Evolutionary conservation across 805 yeast genomes (phyloP).

Genomic region (Zygoascus biomembranicola): DNA sequence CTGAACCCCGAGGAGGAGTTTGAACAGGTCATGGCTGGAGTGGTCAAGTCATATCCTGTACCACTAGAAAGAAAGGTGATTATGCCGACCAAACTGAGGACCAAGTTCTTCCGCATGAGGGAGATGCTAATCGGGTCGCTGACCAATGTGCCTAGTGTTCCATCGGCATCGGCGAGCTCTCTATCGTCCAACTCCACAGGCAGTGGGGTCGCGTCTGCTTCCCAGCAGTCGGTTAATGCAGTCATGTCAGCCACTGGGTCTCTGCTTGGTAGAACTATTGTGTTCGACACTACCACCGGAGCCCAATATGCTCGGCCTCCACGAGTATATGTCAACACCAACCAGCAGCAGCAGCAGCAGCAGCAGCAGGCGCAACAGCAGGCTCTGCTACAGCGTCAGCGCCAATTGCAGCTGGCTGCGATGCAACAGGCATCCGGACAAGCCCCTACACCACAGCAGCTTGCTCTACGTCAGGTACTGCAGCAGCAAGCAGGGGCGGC

Average conservation of each 20-base stretch:
- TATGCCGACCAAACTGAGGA: slow-evolving; percentile 60
- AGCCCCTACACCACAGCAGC: neutral
- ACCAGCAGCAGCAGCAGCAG: neutral
- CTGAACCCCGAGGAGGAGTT: slow-evolving; percentile 86
- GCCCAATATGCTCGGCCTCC: slow-evolving; percentile 26
- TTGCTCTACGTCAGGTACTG: neutral
- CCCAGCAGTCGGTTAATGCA: slow-evolving; percentile 13
- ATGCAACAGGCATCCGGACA: neutral
- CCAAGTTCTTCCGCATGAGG: slow-evolving; percentile 67
- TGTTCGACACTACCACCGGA: slow-evolving; percentile 23
- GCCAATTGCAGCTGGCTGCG: neutral
- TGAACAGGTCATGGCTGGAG: slow-evolving; percentile 79
- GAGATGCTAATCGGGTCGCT: slow-evolving; percentile 85
- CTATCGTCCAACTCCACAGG: neutral
- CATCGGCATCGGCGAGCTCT: slow-evolving; percentile 30
- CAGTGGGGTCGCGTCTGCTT: neutral
- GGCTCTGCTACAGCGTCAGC: neutral
- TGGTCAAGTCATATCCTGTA: slow-evolving; percentile 64
- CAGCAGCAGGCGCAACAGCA: slow-evolving; percentile 6
- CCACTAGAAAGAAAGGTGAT: slow-evolving; percentile 68
- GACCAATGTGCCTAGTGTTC: slow-evolving; percentile 40
- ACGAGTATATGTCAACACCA: slow-evolving; percentile 17
- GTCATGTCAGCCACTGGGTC: slow-evolving; percentile 28
- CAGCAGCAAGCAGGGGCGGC: neutral
- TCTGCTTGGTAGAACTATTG: slow-evolving; percentile 27